phyloP scores from a whole-genome alignment of 805 yeast genomes.

The Candida schatavii region DNA sequence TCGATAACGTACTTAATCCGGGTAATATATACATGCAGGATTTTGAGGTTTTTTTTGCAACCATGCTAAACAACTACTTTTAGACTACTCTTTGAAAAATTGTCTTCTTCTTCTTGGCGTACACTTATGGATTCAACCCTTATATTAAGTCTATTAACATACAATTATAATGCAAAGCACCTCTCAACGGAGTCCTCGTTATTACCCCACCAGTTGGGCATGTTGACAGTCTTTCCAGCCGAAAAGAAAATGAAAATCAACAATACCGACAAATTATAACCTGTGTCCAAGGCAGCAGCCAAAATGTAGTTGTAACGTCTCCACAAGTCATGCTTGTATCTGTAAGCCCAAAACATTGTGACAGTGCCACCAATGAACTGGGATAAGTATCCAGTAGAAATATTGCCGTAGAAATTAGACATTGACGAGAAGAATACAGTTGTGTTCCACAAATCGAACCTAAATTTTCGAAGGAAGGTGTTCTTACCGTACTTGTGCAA shows the following conservation, averaged over 20 bases:
- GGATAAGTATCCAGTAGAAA: slow-evolving; percentile 48
- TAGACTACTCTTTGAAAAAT: too few species aligned
- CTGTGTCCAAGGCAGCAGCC: slow-evolving; percentile 53
- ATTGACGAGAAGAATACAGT: slow-evolving; percentile 49
- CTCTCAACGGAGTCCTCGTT: slow-evolving; percentile 41
- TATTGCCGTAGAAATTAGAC: slow-evolving; percentile 48
- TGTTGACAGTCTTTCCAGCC: slow-evolving; percentile 15
- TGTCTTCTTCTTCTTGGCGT: too few species aligned
- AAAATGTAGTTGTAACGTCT: slow-evolving; percentile 44
- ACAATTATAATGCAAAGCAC: slow-evolving; percentile 36
- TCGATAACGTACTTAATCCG: too few species aligned
- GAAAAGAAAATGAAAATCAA: slow-evolving; percentile 37
- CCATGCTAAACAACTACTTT: too few species aligned
- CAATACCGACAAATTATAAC: slow-evolving; percentile 43
- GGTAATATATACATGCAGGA: too few species aligned
- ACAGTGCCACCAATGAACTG: slow-evolving; percentile 47
- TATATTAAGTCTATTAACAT: too few species aligned
- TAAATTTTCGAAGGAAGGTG: slow-evolving; percentile 9
- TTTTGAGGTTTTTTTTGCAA: too few species aligned
- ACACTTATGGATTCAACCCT: too few species aligned
- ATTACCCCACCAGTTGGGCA: slow-evolving; percentile 53
- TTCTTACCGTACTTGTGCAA: slow-evolving; percentile 27
- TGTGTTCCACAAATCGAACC: slow-evolving; percentile 42
- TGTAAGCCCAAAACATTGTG: slow-evolving; percentile 44
- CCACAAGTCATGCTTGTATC: slow-evolving; percentile 39